Base-by-base conservation (phyloP, 164 flowering plant species). In the Paratinospora sagittata region DNA sequence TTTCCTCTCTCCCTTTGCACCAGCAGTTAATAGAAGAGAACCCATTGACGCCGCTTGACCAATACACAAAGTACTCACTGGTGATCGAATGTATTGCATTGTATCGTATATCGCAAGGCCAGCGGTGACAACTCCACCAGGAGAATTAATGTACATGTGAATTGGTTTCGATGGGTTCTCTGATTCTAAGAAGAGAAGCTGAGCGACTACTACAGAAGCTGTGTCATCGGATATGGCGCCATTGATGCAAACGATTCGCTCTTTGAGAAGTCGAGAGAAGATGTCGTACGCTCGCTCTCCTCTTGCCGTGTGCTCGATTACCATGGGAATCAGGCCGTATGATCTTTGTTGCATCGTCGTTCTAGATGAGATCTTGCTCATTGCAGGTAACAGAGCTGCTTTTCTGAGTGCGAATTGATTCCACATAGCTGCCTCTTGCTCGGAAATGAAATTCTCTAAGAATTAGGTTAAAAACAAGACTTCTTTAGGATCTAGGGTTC, bases 41-140 rank as follows among this genome's bases (percentile, higher is more conserved):
- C 80, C 98, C 97, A 94, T 94, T 14, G 97, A 92, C 1, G 98
- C 96, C 30, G 98, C 97, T 76, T 94, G 98, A 30, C 98, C 98
- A 71, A 94, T 76, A 77, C 98, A 94, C 61, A 88, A 84, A 11
- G 98, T 94, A 74, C 82, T 85, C 68, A 94, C 79, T 8, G 98
- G 98, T 12, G 92, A 88, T 21, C 86, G 79, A 61, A 94, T 88
- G 69, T 94, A 94, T 84, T 90, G 98, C 93, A 94, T 92, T 21
- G 97, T 92, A 70, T 94, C 98, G 73, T 94, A 94, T 39, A 94
- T 91, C 14, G 98, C 97, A 63, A 94, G 91, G 33, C 98, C 97
- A n/a, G 98, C 97, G 10, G 97, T 89, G 72, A 94, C 97, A 24
- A 83, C 86, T 72, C 98, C 98, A 27, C 98, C 98, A 37, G 98